Percentiles rank a stretch among this genome's conserved stretches.
These are phyloP conservation scores for Inonotus obliquus DNA, from an alignment of 1,284 basidiomycete species.

Conservation along the genomic window DNA sequence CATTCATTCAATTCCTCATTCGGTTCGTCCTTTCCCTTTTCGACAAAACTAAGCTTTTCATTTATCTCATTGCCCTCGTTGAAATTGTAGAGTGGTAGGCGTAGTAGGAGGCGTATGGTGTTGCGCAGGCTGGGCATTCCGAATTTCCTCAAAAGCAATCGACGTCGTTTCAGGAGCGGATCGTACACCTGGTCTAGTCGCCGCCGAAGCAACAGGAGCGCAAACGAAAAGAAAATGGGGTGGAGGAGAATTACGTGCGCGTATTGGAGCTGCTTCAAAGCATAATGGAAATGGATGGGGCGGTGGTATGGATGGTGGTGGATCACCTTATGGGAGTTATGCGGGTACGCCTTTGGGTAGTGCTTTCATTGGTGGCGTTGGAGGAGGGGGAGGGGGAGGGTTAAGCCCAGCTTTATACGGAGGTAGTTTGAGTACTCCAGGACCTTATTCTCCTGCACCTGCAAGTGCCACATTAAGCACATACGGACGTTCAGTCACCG, in stretches of 20 bases:
- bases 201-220: slow-evolving; percentile 52
- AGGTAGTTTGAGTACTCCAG: neutral
- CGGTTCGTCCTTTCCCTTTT: slow-evolving; percentile 42
- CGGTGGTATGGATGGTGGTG: slow-evolving; percentile 32
- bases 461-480: neutral
- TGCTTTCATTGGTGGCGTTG: neutral
- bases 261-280: slow-evolving; percentile 30
- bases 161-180: slow-evolving; percentile 64
- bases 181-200: slow-evolving; percentile 51
- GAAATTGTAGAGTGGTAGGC: slow-evolving; percentile 52
- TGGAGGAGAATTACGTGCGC: slow-evolving; percentile 39
- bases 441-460: neutral
- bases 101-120: slow-evolving; percentile 82
- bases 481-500: neutral
- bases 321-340: slow-evolving; percentile 29
- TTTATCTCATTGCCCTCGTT: neutral
- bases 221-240: slow-evolving; percentile 42
- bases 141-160: slow-evolving; percentile 59
- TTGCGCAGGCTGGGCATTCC: slow-evolving; percentile 73
- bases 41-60: slow-evolving; percentile 22
- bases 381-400: neutral
- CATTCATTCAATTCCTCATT: slow-evolving; percentile 78
- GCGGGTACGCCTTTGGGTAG: slow-evolving; percentile 11
- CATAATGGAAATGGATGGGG: slow-evolving; percentile 36
- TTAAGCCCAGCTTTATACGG: neutral